Evolutionary conservation across 345 rosid genomes (phyloP).

Genomic region (Euphorbia tirucalli): DNA sequence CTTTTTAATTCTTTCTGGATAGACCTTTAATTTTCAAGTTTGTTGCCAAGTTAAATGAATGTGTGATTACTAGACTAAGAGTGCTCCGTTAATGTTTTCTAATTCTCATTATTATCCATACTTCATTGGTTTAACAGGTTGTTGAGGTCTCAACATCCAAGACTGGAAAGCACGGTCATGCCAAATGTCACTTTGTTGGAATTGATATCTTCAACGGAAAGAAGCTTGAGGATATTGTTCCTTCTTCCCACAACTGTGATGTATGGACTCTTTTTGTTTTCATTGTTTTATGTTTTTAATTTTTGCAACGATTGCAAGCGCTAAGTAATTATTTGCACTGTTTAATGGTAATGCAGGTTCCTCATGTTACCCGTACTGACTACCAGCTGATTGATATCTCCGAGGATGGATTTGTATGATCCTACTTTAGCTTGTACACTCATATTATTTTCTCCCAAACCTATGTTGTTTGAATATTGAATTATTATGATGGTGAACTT

Average conservation of each 20-base stretch:
- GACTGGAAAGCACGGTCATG: constrained; percentile 40
- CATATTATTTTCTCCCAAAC: background rate
- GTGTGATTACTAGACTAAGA: background rate
- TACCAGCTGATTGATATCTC: constrained; percentile 35
- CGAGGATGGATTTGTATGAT: constrained; percentile 34
- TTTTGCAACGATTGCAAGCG: background rate
- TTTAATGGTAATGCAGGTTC: constrained; percentile 21
- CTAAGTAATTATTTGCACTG: background rate
- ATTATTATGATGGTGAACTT: background rate
- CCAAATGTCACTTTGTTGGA: constrained; percentile 35
- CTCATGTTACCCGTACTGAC: constrained; percentile 34
- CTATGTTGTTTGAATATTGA: background rate
- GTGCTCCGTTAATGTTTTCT: background rate
- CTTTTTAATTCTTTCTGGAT: background rate
- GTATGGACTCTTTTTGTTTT: constrained; percentile 5
- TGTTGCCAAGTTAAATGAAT: background rate
- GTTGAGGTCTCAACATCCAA: constrained; percentile 37
- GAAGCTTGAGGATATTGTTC: constrained; percentile 38
- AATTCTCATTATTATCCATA: background rate
- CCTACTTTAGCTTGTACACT: background rate
- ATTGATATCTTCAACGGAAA: constrained; percentile 37
- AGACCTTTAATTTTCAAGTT: background rate
- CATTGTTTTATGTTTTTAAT: background rate
- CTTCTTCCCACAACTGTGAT: constrained; percentile 40
- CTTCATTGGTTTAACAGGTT: constrained; percentile 16